Base-by-base conservation (phyloP, 768 basidiomycete species). In the Rhizopogon rudus region DNA sequence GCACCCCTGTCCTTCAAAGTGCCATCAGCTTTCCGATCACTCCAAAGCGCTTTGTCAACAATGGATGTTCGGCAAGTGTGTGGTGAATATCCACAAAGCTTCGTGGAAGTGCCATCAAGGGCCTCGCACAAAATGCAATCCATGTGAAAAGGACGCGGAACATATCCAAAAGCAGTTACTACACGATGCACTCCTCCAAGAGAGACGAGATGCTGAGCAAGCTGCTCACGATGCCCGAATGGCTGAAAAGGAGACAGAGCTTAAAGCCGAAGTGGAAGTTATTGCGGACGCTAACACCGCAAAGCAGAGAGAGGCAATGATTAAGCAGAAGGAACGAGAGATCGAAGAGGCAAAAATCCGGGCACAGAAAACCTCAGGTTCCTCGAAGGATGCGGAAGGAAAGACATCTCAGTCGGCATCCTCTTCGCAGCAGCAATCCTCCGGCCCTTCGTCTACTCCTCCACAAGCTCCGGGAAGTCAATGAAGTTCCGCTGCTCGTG, bases 1-100 rank as follows among this genome's bases (percentile, higher is more conserved):
- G 3, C 84, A 86, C 61, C 41, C 33, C 4, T 86, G 84, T 59
- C 77, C 78, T 0, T 81, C 76, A 0, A 84, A 78, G 63, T 86
- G 84, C 54, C 84, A 86, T 64, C 77, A 77, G 59, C 57, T 81
- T 3, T 64, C 46, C 35, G 81, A 84, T 59, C 83, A 86, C 61
- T 79, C 80, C 5, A 81, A 80, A 61, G 74, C 81, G 71, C 51
- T 49, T 2, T 86, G 84, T 64, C 54, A 68, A 17, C 60, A 65
- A 5, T 55, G 70, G 39, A 55, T 80, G 39, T 43, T 63, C 4
- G 57, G 60, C 1, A 69, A 67, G 45, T 86, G 84, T 62, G 16
- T 1, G 14, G 53, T 17, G 3, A 70, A 71, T 3, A 75, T 77
- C 0, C 84, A 86, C 59, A 44, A 53, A 3, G 68, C 63, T 25